Evolutionary conservation across 2,329 filamentous ascomycete genomes (phyloP).

Genomic region (Periconia digitata): DNA sequence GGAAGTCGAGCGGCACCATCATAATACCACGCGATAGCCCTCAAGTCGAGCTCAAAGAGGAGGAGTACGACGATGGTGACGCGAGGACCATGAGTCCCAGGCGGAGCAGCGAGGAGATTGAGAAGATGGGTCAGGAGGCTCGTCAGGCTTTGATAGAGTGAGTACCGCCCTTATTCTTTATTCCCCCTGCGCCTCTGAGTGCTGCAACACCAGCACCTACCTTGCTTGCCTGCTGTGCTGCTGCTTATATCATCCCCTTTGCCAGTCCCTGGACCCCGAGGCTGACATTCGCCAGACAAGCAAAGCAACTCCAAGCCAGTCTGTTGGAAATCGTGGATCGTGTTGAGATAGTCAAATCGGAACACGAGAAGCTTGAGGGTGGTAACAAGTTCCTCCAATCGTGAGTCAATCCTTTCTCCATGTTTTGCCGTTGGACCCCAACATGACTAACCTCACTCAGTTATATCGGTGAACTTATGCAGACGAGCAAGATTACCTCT

Average conservation of each 20-base stretch:
- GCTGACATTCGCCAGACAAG: constrained; percentile 65
- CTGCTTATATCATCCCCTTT: constrained; percentile 17
- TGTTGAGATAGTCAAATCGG: constrained; percentile 89
- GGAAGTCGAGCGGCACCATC: constrained; percentile 80
- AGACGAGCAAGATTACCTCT: constrained; percentile 64
- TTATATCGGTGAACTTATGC: constrained; percentile 96
- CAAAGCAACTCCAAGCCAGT: constrained; percentile 83
- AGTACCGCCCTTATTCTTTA: constrained; percentile 31
- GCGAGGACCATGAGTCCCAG: constrained; percentile 93
- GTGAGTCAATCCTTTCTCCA: constrained; percentile 37
- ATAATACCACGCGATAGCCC: constrained; percentile 77
- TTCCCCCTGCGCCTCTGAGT: background rate
- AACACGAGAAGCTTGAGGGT: constrained; percentile 94
- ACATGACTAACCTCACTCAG: constrained; percentile 51
- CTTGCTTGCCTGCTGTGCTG: constrained; percentile 1
- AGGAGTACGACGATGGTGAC: constrained; percentile 81
- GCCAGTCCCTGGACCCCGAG: constrained; percentile 16
- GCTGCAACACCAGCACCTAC: constrained; percentile 9
- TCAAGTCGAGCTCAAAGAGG: constrained; percentile 70
- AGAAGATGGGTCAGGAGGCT: constrained; percentile 82
- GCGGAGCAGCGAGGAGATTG: constrained; percentile 85
- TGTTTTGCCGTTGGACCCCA: background rate
- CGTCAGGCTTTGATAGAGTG: constrained; percentile 65
- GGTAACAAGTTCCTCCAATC: constrained; percentile 94
- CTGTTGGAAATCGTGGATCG: constrained; percentile 87